Base-by-base conservation (phyloP, 345 rosid species). In the Citrus trifoliata region DNA sequence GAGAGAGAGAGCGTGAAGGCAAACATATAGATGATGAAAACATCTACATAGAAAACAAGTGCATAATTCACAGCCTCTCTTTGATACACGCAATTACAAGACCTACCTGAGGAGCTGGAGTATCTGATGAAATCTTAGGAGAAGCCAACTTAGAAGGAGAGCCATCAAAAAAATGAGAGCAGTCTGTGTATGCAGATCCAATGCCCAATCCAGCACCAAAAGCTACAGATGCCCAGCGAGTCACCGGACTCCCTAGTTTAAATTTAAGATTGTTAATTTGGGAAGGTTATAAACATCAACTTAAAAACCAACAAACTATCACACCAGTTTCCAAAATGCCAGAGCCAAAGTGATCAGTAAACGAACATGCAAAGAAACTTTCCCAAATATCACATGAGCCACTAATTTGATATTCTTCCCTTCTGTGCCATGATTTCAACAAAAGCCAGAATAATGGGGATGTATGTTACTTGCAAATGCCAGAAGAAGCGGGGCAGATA, bases 181-280 rank as follows among this genome's bases (percentile, higher is more conserved):
- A 94, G 46, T 94, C 98, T 0, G 92, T 76, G 81, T 90, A 93
- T 8, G 99, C 97, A 63, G 98, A 94, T 46, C 99, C 99, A 84
- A 94, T 85, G 65, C 98, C 99, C 53, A 91, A 71, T 62, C 99
- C 98, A 77, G 99, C 97, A 82, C 98, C 98, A 66, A 96, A 93
- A 25, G 98, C 97, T 71, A 96, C 83, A 59, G 97, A 86, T 22
- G 97, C 95, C 99, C 97, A 91, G 64, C 97, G 93, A 55, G 91
- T 85, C 74, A 79, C 91, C 7, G 97, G 99, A 82, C 90, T 93
- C 90, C 98, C 98, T 96, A 79, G 30, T 18, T 66, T 18, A 42
- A 35, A 55, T 53, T 9, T 28, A 55, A 30, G 73, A 51, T 16
- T 24, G 3, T 51, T 13, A 35, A 65, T n/a, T 65, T 22, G 46